phyloP scores from a whole-genome alignment of 2,329 filamentous ascomycete genomes.

The Sphaceloma murrayae region DNA sequence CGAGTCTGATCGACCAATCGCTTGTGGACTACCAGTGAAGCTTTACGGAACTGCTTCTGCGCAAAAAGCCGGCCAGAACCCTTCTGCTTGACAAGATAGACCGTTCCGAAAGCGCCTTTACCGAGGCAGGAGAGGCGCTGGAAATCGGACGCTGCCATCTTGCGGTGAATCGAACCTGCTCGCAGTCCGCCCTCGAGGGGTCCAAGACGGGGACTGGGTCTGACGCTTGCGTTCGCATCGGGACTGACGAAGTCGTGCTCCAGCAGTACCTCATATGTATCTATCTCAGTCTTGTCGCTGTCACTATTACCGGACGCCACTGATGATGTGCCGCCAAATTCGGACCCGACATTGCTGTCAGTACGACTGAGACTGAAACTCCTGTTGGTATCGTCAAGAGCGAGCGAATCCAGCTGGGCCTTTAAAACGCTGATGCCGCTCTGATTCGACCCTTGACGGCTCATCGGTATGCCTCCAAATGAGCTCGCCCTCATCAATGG shows the following conservation, averaged over 20 bases:
- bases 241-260: constrained; percentile 75
- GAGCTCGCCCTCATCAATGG: constrained; percentile 23
- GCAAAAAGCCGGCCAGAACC: constrained; percentile 83
- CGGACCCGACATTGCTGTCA: constrained; percentile 26
- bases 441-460: constrained; percentile 11
- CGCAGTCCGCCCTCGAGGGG: constrained; percentile 46
- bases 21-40: constrained; percentile 88
- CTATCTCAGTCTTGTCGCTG: constrained; percentile 61
- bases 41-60: constrained; percentile 98
- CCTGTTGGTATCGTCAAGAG: constrained; percentile 50
- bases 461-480: constrained; percentile 10
- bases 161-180: constrained; percentile 49
- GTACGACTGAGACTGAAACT: constrained; percentile 38
- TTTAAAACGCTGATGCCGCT: constrained; percentile 77
- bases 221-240: constrained; percentile 38
- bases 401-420: constrained; percentile 69
- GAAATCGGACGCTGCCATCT: constrained; percentile 90
- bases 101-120: constrained; percentile 92
- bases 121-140: constrained; percentile 84
- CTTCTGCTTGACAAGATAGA: constrained; percentile 83
- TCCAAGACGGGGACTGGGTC: constrained; percentile 6
- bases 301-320: constrained; percentile 49
- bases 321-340: constrained; percentile 40
- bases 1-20: constrained; percentile 94
- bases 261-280: constrained; percentile 76